Evolutionary conservation across 306 rosid species (phyloP).

Genomic region (Quercus suber): DNA sequence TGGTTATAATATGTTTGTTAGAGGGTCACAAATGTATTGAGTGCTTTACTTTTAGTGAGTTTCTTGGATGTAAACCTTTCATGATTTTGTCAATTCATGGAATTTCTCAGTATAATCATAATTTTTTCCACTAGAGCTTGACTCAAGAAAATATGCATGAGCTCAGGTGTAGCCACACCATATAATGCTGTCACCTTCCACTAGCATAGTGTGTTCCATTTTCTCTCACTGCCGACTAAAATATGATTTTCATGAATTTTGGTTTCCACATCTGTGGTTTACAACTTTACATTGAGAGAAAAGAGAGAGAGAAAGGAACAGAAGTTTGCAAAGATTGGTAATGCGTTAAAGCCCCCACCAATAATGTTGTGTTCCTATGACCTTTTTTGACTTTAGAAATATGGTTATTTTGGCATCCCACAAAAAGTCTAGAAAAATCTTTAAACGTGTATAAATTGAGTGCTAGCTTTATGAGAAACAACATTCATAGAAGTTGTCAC

Average conservation of each 20-base stretch:
- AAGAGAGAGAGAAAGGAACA: not conserved
- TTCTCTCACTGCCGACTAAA: constrained; percentile 17
- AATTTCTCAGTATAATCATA: constrained; percentile 30
- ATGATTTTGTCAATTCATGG: constrained; percentile 10
- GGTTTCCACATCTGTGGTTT: constrained; percentile 24
- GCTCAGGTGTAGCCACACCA: constrained; percentile 29
- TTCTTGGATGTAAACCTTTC: constrained; percentile 24
- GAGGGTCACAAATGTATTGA: constrained; percentile 13
- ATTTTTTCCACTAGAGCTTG: constrained; percentile 48
- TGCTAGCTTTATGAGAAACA: constrained; percentile 18
- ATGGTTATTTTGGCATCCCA: constrained; percentile 12
- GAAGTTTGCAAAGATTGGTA: constrained; percentile 21
- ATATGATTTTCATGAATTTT: constrained; percentile 13
- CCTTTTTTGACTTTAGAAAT: constrained; percentile 49
- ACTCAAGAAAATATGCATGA: constrained; percentile 33
- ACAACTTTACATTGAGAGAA: not conserved
- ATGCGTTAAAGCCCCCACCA: constrained; percentile 26
- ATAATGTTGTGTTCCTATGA: constrained; percentile 37
- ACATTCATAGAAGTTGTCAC: constrained; percentile 20
- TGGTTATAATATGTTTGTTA: constrained; percentile 28
- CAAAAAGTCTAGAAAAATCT: constrained; percentile 20
- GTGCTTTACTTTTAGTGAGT: constrained; percentile 8
- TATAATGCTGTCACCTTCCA: constrained; percentile 52
- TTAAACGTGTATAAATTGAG: constrained; percentile 48
- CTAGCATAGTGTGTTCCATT: constrained; percentile 40